Conservation (phyloP, 1,139 yeast species). For the Pichia sp. region DNA sequence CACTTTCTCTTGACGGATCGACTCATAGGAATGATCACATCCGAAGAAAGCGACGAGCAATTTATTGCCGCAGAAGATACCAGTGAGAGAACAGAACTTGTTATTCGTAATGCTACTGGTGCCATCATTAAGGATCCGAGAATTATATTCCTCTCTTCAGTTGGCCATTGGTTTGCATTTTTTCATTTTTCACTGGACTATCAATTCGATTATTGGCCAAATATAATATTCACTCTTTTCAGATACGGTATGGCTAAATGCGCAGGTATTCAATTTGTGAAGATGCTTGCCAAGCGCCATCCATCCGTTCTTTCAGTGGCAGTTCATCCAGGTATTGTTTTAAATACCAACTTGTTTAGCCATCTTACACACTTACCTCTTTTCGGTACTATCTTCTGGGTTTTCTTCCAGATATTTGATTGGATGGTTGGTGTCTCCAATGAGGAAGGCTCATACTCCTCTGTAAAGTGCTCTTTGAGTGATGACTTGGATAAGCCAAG, state of each 20-base stretch:
- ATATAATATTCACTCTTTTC: slow-evolving; percentile 66
- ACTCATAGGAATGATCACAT: slow-evolving; percentile 46
- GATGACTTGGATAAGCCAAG: slow-evolving; percentile 39
- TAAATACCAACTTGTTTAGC: slow-evolving; percentile 67
- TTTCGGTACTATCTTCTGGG: slow-evolving; percentile 65
- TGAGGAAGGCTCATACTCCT: slow-evolving; percentile 66
- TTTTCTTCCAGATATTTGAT: slow-evolving; percentile 61
- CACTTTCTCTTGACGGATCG: slow-evolving; percentile 66
- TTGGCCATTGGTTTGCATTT: slow-evolving; percentile 58
- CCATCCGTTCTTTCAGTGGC: slow-evolving; percentile 60
- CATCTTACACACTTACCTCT: slow-evolving; percentile 76
- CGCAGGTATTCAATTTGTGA: slow-evolving; percentile 70
- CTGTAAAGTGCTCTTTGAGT: slow-evolving; percentile 58
- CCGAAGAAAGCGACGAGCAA: slow-evolving; percentile 22
- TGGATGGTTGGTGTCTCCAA: slow-evolving; percentile 61
- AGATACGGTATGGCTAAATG: slow-evolving; percentile 77
- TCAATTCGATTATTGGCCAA: slow-evolving; percentile 55
- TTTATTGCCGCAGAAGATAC: background rate
- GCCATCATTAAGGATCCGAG: slow-evolving; percentile 36
- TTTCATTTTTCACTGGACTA: slow-evolving; percentile 43
- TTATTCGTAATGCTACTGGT: slow-evolving; percentile 5
- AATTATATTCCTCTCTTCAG: slow-evolving; percentile 60
- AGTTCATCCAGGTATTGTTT: slow-evolving; percentile 82
- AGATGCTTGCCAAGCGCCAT: slow-evolving; percentile 55
- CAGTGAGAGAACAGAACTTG: background rate